Evolutionary conservation across 768 basidiomycete genomes (phyloP), one percentile per base, ranked within the genome.

Genomic region (Kwoniella botswanensis): DNA sequence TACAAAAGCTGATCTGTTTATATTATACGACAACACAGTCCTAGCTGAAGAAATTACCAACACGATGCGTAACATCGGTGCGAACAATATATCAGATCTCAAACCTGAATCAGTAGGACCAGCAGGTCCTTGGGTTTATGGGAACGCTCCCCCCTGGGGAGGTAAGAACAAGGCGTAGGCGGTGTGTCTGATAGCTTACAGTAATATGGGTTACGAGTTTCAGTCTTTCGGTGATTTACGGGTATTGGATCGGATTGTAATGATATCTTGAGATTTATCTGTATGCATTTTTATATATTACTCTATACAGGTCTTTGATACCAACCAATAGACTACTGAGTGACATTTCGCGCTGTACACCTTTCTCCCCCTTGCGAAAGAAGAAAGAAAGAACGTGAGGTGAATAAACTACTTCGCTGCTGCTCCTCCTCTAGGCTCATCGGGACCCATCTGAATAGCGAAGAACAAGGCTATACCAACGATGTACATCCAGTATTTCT

Each of bases 401-500:
- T 26, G 26, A 26, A 2, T 26, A 26, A 26, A 26, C 26, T 26
- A 26, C 26, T 26, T 26, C 26, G 26, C 26, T n/a, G 58, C 35
- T 55, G 62, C 61, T 7, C 41, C 73, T 50, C 41, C 50, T n/a
- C 50, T 60, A 18, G 74, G 71, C n/a, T 71, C 63, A 46, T 71
- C 76, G 12, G 73, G 73, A 12, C 63, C 76, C 43, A 78, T 35
- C 46, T 75, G 71, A 46, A 65, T 58, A 7, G 67, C 41, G 15
- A 69, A 58, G 55, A 89, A 87, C 18, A 91, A 78, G 11, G 90
- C 82, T 55, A 88, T 82, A 3, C 89, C 86, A 53, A 87, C 84
- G 46, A 93, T 87, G 76, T 93, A 94, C 83, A 94, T 86, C 94
- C 94, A 95, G 82, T 95, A 95, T 81, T 94, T 94, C 78, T 93